phyloP scores from a whole-genome alignment of 768 basidiomycete genomes.

The Boletus subcaerulescens region DNA sequence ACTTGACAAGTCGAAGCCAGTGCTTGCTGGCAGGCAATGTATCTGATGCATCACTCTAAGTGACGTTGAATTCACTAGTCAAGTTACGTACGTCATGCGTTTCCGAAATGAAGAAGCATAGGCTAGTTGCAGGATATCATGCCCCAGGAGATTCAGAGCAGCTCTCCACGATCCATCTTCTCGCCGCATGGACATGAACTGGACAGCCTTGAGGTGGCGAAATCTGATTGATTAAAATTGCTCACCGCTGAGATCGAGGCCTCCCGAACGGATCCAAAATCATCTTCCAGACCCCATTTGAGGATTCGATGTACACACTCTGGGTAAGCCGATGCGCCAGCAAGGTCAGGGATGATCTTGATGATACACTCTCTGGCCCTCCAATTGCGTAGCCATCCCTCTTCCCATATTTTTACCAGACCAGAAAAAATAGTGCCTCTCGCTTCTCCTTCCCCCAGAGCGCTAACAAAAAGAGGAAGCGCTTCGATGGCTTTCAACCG shows the following conservation, averaged over 20 bases:
- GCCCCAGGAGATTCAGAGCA: slow-evolving; percentile 37
- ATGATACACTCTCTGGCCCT: slow-evolving; percentile 73
- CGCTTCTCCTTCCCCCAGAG: slow-evolving; percentile 47
- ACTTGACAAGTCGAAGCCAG: slow-evolving; percentile 40
- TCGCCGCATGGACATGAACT: slow-evolving; percentile 51
- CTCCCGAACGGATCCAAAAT: slow-evolving; percentile 82
- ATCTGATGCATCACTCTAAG: slow-evolving; percentile 43
- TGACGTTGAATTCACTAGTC: slow-evolving; percentile 9
- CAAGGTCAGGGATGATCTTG: slow-evolving; percentile 51
- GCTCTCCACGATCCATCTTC: slow-evolving; percentile 36
- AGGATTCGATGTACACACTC: slow-evolving; percentile 54
- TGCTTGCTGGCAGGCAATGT: slow-evolving; percentile 68
- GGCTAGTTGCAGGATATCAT: slow-evolving; percentile 44
- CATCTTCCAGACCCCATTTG: slow-evolving; percentile 64
- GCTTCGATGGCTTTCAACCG: slow-evolving; percentile 70
- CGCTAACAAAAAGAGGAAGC: slow-evolving; percentile 51
- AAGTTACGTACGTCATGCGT: slow-evolving; percentile 64
- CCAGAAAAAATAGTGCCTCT: slow-evolving; percentile 44
- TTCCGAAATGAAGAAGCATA: slow-evolving; percentile 49
- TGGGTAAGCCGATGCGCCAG: slow-evolving; percentile 41
- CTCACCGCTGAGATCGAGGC: slow-evolving; percentile 66
- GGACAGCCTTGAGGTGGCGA: slow-evolving; percentile 15
- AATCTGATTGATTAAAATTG: slow-evolving; percentile 6
- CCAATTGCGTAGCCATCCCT: slow-evolving; percentile 67
- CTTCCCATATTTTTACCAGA: slow-evolving; percentile 54